phyloP scores from a whole-genome alignment of 768 basidiomycete genomes.

The Tulasnella sp. region DNA sequence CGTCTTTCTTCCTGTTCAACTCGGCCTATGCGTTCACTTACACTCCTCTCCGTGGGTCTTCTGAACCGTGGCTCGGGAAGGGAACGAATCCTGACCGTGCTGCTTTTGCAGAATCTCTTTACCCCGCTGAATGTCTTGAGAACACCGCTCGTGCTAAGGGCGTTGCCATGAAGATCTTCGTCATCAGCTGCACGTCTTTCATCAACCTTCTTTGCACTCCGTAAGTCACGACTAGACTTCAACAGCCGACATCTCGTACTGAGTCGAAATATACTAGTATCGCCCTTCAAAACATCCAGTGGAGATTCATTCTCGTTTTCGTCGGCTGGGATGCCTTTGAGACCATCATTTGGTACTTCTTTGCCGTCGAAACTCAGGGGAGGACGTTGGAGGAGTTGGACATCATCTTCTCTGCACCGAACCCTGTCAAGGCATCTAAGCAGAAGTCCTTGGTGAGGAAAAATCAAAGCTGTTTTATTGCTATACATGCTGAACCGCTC shows the following conservation, averaged over 20 bases:
- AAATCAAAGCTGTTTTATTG: neutral
- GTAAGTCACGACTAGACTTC: neutral
- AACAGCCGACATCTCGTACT: neutral
- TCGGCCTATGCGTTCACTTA: constrained; percentile 34
- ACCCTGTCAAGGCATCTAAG: constrained; percentile 21
- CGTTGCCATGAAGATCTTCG: constrained; percentile 33
- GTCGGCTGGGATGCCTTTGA: constrained; percentile 36
- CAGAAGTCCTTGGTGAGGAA: neutral
- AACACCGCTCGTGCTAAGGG: constrained; percentile 36
- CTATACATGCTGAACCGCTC: neutral
- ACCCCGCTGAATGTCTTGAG: constrained; percentile 35
- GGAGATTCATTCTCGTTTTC: constrained; percentile 31
- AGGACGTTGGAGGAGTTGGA: constrained; percentile 27
- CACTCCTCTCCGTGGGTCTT: constrained; percentile 33
- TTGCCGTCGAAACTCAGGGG: constrained; percentile 36
- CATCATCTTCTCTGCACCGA: constrained; percentile 20
- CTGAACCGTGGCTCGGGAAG: neutral
- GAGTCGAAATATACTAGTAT: neutral
- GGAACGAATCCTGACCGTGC: neutral
- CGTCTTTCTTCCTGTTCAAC: constrained; percentile 35
- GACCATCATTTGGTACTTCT: constrained; percentile 34
- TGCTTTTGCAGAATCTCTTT: constrained; percentile 30
- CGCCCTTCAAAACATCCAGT: constrained; percentile 24
- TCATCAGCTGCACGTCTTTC: constrained; percentile 33
- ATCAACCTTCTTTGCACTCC: constrained; percentile 36